Evolutionary conservation across 805 yeast species (phyloP).

Genomic region (Kazachstania africana): DNA sequence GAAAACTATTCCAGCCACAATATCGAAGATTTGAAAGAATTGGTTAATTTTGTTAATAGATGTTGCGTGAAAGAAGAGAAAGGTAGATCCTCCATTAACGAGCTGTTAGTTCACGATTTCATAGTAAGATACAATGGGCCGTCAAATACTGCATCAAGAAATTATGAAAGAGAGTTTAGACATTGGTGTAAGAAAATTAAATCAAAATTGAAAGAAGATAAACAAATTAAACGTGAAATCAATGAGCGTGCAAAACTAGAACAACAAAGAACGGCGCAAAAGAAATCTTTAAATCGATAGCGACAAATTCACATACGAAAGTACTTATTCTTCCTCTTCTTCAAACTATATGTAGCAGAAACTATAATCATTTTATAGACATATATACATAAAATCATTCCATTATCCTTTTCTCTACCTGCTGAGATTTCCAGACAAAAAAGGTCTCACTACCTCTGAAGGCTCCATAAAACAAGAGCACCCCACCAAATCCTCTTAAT

Average conservation of each 20-base stretch:
- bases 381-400: too few relatives aligned
- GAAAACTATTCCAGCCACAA: too few relatives aligned
- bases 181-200: slow-evolving; percentile 33
- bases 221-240: slow-evolving; percentile 22
- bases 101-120: slow-evolving; percentile 37
- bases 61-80: slow-evolving; percentile 64
- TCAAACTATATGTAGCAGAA: too few relatives aligned
- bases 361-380: too few relatives aligned
- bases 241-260: slow-evolving; percentile 21
- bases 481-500: slow-evolving; percentile 42
- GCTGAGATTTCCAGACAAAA: background rate
- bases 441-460: slow-evolving; percentile 45
- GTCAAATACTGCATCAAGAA: slow-evolving; percentile 10
- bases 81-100: slow-evolving; percentile 62
- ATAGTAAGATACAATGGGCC: slow-evolving; percentile 24
- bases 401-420: too few relatives aligned
- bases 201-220: slow-evolving; percentile 21
- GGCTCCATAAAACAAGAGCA: slow-evolving; percentile 44
- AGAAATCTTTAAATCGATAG: too few relatives aligned
- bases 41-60: slow-evolving; percentile 58
- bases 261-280: slow-evolving; percentile 18
- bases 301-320: too few relatives aligned
- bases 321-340: too few relatives aligned
- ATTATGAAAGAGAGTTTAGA: slow-evolving; percentile 25
- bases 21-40: slow-evolving; percentile 27